Percentiles rank a stretch among this genome's conserved stretches.
Evolutionary conservation across 805 yeast species (phyloP).

Genomic region (Gaillardinia entomophila): DNA sequence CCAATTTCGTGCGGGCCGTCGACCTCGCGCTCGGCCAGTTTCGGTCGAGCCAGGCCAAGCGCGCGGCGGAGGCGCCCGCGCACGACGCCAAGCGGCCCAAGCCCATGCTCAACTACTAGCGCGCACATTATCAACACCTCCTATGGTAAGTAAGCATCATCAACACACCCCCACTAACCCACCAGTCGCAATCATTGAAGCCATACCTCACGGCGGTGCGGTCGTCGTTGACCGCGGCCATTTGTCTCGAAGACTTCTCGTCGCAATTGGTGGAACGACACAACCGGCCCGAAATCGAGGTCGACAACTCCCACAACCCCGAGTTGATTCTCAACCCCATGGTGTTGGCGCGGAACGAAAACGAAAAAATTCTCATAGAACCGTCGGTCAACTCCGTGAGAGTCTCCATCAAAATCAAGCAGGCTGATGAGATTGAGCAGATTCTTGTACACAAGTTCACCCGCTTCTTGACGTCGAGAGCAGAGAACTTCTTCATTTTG

Average conservation of each 20-base stretch:
- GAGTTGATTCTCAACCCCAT: conserved; percentile 86
- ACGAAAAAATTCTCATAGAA: conserved; percentile 88
- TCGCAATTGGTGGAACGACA: conserved; percentile 96
- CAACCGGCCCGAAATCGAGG: conserved; percentile 94
- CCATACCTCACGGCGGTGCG: conserved; percentile 95
- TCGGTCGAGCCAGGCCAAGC: too few species aligned
- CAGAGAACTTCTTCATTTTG: conserved; percentile 87
- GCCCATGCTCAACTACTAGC: too few species aligned
- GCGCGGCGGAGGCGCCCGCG: too few species aligned
- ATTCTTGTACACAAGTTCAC: conserved; percentile 93
- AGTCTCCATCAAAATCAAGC: conserved; percentile 87
- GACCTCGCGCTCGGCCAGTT: too few species aligned
- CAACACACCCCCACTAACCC: conserved; percentile 6
- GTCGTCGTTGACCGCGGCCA: conserved; percentile 86
- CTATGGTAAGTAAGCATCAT: not conserved
- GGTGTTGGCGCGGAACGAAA: conserved; percentile 87
- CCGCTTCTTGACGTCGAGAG: conserved; percentile 88
- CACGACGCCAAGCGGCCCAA: too few species aligned
- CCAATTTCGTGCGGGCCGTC: too few species aligned
- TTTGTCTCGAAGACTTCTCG: conserved; percentile 88
- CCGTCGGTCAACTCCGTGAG: conserved; percentile 91
- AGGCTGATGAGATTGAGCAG: conserved; percentile 95
- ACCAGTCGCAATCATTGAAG: conserved; percentile 89
- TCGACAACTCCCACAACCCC: conserved; percentile 60
- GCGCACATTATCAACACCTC: too few species aligned